A percentile compares a stretch with the other conserved stretches of the same genome.
Conservation (phyloP, 805 yeast genomes). For the Myxozyma neglecta region DNA sequence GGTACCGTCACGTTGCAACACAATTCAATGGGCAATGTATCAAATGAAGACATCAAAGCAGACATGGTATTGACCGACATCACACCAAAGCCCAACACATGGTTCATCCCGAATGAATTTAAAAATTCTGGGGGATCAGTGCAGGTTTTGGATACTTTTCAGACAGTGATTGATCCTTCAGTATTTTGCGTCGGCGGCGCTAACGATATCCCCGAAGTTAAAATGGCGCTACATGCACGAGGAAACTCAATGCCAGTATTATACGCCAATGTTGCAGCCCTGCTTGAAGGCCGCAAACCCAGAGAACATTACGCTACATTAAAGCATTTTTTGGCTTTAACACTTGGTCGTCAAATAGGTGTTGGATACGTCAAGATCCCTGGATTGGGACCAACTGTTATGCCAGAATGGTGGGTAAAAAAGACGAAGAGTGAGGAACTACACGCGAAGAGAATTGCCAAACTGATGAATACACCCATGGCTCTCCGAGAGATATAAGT, state of each 20-base stretch:
- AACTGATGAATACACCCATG: too few species aligned
- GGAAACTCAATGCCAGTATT: not conserved
- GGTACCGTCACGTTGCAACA: constrained; percentile 11
- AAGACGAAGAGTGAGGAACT: not conserved
- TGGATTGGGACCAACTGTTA: not conserved
- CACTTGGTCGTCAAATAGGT: not conserved
- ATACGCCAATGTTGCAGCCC: not conserved
- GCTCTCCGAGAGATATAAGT: too few species aligned
- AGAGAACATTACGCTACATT: not conserved
- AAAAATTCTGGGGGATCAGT: constrained; percentile 3
- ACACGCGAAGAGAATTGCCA: not conserved
- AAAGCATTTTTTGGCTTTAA: not conserved
- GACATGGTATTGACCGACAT: constrained; percentile 6
- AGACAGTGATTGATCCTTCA: not conserved
- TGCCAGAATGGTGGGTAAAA: not conserved
- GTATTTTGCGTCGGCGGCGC: constrained; percentile 18
- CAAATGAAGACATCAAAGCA: constrained; percentile 1
- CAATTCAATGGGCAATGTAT: not conserved
- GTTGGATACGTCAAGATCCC: not conserved
- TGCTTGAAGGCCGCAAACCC: not conserved
- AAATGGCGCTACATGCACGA: constrained; percentile 10
- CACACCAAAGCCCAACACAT: constrained; percentile 2
- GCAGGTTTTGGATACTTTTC: not conserved
- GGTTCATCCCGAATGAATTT: constrained; percentile 2
- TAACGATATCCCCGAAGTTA: constrained; percentile 12